Evolutionary conservation across 2,329 filamentous ascomycete species (phyloP).

Genomic region (Cytospora mali): DNA sequence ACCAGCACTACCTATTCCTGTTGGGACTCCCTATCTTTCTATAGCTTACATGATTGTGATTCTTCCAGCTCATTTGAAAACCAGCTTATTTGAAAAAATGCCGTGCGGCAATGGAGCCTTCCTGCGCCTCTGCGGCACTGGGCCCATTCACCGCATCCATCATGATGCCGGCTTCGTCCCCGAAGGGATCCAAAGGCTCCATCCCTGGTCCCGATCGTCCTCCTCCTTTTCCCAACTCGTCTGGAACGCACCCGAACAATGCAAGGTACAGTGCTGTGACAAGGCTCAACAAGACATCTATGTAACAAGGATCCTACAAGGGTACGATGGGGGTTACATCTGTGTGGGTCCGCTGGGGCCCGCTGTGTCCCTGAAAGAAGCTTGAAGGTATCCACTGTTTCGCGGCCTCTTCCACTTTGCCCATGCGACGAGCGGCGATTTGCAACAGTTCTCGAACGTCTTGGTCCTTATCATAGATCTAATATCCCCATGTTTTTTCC

Average conservation of each 20-base stretch:
- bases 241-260: slow-evolving; percentile 8
- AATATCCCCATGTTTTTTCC: slow-evolving; percentile 11
- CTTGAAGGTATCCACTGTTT: slow-evolving; percentile 2
- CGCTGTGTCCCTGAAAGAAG: neutral
- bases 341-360: neutral
- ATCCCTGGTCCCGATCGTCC: slow-evolving; percentile 13
- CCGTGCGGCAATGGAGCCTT: slow-evolving; percentile 9
- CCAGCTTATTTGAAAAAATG: neutral
- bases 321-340: neutral
- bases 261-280: slow-evolving; percentile 13
- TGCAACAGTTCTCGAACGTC: slow-evolving; percentile 18
- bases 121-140: slow-evolving; percentile 8
- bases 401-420: slow-evolving; percentile 1
- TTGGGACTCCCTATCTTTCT: neutral
- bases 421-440: slow-evolving; percentile 11
- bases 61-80: neutral
- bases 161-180: slow-evolving; percentile 10
- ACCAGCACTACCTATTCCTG: neutral
- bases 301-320: slow-evolving; percentile 3
- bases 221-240: slow-evolving; percentile 10
- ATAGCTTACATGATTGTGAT: neutral
- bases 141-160: slow-evolving; percentile 6
- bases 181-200: neutral
- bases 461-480: slow-evolving; percentile 14
- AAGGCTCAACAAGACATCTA: no score